Base-by-base conservation (phyloP, 495 filamentous ascomycete genomes). In the Penicillium angulare region DNA sequence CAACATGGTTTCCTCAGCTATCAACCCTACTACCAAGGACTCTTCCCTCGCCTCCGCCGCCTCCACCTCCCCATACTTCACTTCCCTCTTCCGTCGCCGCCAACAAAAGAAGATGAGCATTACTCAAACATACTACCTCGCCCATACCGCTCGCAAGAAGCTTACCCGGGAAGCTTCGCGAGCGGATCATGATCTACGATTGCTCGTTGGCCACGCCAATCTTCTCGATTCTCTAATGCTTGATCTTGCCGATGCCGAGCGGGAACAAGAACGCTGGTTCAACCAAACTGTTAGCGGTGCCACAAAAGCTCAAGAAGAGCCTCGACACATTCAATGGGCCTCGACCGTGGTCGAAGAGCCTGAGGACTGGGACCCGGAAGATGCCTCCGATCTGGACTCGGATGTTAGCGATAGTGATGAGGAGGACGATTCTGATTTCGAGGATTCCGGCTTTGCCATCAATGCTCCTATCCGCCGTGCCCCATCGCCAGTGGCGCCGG, bases 251-350 rank as follows among this genome's bases (percentile, higher is more conserved):
- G 88, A 95, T 33, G 93, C 95, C 63, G 95, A 98, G 77, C 81
- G 84, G 52, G 91, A 97, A 67, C 93, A 97, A 70, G 93, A 97
- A 72, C 86, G 80, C 46, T 97, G 95, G 95, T 97, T 97, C 85
- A 91, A 97, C 82, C 85, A 92, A 72, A 90, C 88, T 51, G 89
- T 97, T 71, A 82, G 77, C 66, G 87, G 86, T 60, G 89, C 88
- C 58, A 71, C 69, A 68, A 75, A 77, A 61, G 63, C 71, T 49
- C 63, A 66, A 40, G 70, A 74, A 45, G 78, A 79, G 53, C 77
- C 85, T 35, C 78, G 77, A 58, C 89, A 89, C 77, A 83, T 95
- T 64, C 86, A 92, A 82, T 96, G 89, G 89, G 86, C 88, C 35
- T 89, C 96, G 56, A 75, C 81, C 39, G 79, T 92, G 53, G 75